These are phyloP conservation scores for Metrosideros polymorpha DNA, from an alignment of 441 rosid species.

Conservation along the genomic window DNA sequence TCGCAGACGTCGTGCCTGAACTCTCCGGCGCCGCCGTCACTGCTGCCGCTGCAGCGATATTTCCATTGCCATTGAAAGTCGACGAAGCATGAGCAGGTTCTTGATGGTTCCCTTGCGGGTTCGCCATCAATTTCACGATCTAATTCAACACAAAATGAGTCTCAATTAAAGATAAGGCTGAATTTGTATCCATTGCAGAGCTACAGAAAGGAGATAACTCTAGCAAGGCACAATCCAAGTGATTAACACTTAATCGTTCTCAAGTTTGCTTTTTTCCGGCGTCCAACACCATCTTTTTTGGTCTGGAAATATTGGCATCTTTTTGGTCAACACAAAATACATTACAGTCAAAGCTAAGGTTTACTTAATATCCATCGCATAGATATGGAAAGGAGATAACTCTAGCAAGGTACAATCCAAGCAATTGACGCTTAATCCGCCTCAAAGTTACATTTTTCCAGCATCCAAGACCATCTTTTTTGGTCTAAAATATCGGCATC, in stretches of 20 bases:
- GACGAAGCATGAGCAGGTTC: conserved; percentile 22
- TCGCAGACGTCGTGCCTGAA: conserved; percentile 3
- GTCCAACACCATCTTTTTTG: background rate
- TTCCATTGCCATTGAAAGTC: conserved; percentile 29
- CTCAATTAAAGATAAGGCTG: background rate
- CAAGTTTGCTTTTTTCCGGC: background rate
- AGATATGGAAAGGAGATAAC: background rate
- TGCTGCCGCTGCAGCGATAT: background rate
- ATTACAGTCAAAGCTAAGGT: background rate
- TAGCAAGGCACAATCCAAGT: background rate
- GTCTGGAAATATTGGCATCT: background rate
- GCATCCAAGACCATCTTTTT: background rate
- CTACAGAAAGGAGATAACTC: background rate
- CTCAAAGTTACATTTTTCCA: background rate
- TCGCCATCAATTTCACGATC: conserved; percentile 30
- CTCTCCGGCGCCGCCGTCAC: conserved; percentile 8
- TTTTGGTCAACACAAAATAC: background rate
- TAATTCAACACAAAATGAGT: background rate
- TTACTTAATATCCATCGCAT: background rate
- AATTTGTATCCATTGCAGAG: background rate
- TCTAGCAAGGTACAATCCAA: background rate
- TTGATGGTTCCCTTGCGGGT: conserved; percentile 35
- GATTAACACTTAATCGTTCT: background rate
- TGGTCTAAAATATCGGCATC: background rate
- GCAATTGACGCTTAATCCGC: background rate